phyloP scores from a whole-genome alignment of 768 basidiomycete species.

The Suillus weaverae region DNA sequence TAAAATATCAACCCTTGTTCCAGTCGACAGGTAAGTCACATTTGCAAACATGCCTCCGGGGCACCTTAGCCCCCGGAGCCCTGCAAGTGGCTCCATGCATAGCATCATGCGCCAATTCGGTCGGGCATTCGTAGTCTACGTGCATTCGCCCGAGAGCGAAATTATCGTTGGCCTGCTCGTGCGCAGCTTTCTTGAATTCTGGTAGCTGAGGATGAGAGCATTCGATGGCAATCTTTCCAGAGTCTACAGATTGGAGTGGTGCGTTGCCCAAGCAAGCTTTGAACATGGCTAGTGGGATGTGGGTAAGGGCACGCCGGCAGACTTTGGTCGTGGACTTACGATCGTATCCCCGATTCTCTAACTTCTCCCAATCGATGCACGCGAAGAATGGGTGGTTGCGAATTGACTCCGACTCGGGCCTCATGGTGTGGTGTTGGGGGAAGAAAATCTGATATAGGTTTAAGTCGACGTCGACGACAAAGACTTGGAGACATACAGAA shows the following conservation, averaged over 20 bases:
- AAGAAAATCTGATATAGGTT: constrained; percentile 1
- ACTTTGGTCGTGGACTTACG: background rate
- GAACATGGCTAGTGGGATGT: constrained; percentile 1
- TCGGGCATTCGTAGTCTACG: background rate
- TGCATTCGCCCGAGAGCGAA: background rate
- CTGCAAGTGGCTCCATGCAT: constrained; percentile 3
- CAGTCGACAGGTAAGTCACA: constrained; percentile 4
- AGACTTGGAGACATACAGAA: background rate
- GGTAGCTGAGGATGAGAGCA: background rate
- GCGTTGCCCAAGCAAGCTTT: background rate
- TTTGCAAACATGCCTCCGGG: background rate
- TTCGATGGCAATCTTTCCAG: background rate
- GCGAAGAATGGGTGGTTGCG: constrained; percentile 13
- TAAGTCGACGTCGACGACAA: background rate
- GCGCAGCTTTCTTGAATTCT: background rate
- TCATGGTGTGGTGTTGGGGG: constrained; percentile 5
- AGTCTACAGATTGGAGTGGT: background rate
- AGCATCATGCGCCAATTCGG: background rate
- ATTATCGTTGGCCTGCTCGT: background rate
- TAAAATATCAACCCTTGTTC: background rate
- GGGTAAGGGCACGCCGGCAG: background rate
- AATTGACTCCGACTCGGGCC: constrained; percentile 13
- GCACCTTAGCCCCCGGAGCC: background rate
- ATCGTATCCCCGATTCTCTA: constrained; percentile 11
- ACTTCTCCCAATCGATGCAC: constrained; percentile 9